These are phyloP conservation scores for Rhizopogon salebrosus DNA, from an alignment of 768 basidiomycete genomes.

Conservation along the genomic window DNA sequence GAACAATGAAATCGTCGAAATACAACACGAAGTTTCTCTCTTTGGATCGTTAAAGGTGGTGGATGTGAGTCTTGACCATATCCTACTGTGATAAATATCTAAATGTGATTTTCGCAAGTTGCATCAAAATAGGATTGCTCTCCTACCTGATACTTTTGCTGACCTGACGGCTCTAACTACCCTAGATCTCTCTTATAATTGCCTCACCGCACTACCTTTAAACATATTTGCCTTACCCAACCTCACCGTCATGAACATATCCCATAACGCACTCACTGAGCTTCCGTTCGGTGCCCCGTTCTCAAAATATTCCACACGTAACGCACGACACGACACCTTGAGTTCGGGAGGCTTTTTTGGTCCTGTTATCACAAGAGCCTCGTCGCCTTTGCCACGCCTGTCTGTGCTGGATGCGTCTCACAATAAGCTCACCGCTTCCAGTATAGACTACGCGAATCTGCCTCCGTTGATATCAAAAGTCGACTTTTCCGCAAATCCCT, in stretches of 20 bases:
- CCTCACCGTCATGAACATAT: slow-evolving; percentile 61
- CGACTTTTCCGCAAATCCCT: slow-evolving; percentile 64
- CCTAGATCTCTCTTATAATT: slow-evolving; percentile 74
- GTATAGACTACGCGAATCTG: slow-evolving; percentile 47
- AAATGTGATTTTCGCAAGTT: slow-evolving; percentile 37
- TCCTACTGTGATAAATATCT: background rate
- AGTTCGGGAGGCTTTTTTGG: slow-evolving; percentile 57
- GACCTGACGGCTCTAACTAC: slow-evolving; percentile 63
- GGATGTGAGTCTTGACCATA: slow-evolving; percentile 49
- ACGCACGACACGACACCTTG: slow-evolving; percentile 21
- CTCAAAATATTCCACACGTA: slow-evolving; percentile 15
- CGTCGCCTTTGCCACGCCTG: slow-evolving; percentile 61
- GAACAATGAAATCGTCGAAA: slow-evolving; percentile 74
- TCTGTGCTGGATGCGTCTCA: slow-evolving; percentile 57
- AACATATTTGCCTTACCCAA: slow-evolving; percentile 66
- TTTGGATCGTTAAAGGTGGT: slow-evolving; percentile 79
- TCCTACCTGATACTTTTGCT: slow-evolving; percentile 60
- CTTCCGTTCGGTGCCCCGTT: slow-evolving; percentile 65
- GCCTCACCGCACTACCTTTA: slow-evolving; percentile 54
- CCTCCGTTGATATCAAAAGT: slow-evolving; percentile 54
- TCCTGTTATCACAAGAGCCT: slow-evolving; percentile 56
- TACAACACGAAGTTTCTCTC: slow-evolving; percentile 78
- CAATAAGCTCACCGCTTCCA: slow-evolving; percentile 54
- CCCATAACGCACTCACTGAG: slow-evolving; percentile 59
- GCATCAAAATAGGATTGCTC: slow-evolving; percentile 64